phyloP scores from a whole-genome alignment of 2,329 filamentous ascomycete genomes.

The Alternaria atra region DNA sequence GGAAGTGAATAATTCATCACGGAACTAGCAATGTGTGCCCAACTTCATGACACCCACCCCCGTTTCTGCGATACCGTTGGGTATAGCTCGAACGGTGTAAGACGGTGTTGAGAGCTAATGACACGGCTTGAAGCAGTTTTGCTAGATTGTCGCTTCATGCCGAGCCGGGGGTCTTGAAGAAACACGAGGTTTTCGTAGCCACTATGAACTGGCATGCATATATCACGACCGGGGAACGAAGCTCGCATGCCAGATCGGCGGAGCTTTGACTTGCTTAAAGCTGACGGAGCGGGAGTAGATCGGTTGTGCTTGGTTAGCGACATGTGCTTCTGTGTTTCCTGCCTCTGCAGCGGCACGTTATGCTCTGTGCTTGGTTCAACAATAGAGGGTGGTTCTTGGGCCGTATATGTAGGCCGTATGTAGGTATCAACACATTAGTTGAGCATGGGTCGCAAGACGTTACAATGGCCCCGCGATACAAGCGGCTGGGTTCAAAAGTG shows the following conservation, averaged over 20 bases:
- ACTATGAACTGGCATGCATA: slow-evolving; percentile 33
- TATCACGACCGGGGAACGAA: slow-evolving; percentile 24
- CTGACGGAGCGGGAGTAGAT: slow-evolving; percentile 16
- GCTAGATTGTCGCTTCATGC: slow-evolving; percentile 27
- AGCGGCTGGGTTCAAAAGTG: slow-evolving; percentile 22
- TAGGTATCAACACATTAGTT: slow-evolving; percentile 8
- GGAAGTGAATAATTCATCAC: slow-evolving; percentile 25
- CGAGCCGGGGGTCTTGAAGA: slow-evolving; percentile 11
- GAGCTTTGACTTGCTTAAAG: slow-evolving; percentile 35
- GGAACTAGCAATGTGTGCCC: slow-evolving; percentile 25
- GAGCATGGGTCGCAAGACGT: slow-evolving; percentile 25
- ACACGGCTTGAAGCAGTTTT: slow-evolving; percentile 10
- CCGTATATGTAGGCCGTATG: slow-evolving; percentile 2
- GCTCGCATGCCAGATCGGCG: slow-evolving; percentile 37
- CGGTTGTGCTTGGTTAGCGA: slow-evolving; percentile 12
- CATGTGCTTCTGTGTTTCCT: slow-evolving; percentile 4
- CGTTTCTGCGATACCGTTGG: slow-evolving; percentile 21
- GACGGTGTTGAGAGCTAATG: slow-evolving; percentile 20
- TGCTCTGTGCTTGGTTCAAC: slow-evolving; percentile 25
- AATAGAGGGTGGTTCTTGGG: slow-evolving; percentile 25
- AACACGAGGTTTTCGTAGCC: slow-evolving; percentile 23
- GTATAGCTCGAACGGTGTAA: slow-evolving; percentile 18
- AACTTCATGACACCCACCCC: slow-evolving; percentile 15
- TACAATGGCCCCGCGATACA: slow-evolving; percentile 26
- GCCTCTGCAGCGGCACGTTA: slow-evolving; percentile 21